Evolutionary conservation across 192 early-diverging fungal genomes (phyloP).

Genomic region (Chytriomyces sp.): DNA sequence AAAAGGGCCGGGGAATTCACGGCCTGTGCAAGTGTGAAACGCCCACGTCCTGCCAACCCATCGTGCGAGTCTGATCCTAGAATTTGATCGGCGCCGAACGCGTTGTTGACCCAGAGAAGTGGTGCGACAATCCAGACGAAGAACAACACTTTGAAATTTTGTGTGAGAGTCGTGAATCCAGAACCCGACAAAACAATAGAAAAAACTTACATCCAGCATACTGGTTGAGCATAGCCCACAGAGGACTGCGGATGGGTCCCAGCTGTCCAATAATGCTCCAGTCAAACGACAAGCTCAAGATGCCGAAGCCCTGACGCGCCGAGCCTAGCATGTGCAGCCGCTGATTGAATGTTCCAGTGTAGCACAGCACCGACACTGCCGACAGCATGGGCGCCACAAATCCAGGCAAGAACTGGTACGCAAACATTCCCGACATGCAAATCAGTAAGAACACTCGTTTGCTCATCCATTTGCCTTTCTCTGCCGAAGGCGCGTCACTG

Average conservation of each 20-base stretch:
- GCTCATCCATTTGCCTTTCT: not conserved
- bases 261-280: conserved; percentile 31
- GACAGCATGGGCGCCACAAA: conserved; percentile 36
- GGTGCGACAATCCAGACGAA: conserved; percentile 39
- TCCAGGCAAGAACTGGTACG: conserved; percentile 40
- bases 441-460: conserved; percentile 40
- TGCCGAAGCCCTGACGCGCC: conserved; percentile 28
- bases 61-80: conserved; percentile 24
- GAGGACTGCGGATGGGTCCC: conserved; percentile 26
- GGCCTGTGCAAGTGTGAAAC: conserved; percentile 28
- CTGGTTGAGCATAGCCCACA: conserved; percentile 29
- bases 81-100: conserved; percentile 38
- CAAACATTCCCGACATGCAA: conserved; percentile 27
- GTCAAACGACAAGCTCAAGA: conserved; percentile 37
- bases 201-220: conserved; percentile 23
- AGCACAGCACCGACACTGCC: conserved; percentile 42
- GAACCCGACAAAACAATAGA: not conserved
- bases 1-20: conserved; percentile 36
- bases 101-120: conserved; percentile 43
- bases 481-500: not conserved
- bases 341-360: conserved; percentile 16
- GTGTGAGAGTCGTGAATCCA: not conserved
- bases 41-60: conserved; percentile 26
- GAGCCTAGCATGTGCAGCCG: conserved; percentile 28
- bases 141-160: conserved; percentile 28